Conservation (phyloP, 208 protist species). For the Crithidia bombi region DNA sequence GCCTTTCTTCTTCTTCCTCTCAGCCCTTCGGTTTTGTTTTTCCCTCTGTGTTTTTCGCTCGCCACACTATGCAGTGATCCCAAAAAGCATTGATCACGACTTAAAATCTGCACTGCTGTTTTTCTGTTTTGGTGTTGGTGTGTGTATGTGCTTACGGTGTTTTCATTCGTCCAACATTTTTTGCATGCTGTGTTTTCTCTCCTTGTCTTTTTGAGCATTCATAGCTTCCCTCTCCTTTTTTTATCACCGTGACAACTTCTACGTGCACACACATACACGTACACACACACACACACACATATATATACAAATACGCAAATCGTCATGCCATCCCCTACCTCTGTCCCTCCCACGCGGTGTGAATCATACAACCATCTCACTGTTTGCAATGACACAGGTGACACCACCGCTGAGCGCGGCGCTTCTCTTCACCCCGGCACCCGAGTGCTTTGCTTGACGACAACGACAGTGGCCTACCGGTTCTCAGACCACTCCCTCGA, state of each 20-base stretch:
- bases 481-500: not conserved
- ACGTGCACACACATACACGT: not conserved
- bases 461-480: not conserved
- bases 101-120: not conserved
- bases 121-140: constrained; percentile 2
- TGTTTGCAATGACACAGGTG: too few species aligned
- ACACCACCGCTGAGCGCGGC: too few species aligned
- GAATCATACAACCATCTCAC: too few species aligned
- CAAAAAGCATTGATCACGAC: too few species aligned
- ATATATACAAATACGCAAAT: not conserved
- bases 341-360: too few species aligned
- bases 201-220: too few species aligned
- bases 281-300: constrained; percentile 5
- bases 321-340: too few species aligned
- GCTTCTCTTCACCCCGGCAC: too few species aligned
- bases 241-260: not conserved
- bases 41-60: constrained; percentile 14
- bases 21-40: not conserved
- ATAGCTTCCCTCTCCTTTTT: too few species aligned
- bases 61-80: too few species aligned
- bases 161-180: too few species aligned
- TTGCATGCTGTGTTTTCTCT: not conserved
- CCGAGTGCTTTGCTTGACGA: not conserved
- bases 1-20: constrained; percentile 1
- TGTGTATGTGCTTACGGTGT: too few species aligned